These are phyloP conservation scores for Chalara sp. DNA, from an alignment of 2,329 filamentous ascomycete species.

Conservation along the genomic window DNA sequence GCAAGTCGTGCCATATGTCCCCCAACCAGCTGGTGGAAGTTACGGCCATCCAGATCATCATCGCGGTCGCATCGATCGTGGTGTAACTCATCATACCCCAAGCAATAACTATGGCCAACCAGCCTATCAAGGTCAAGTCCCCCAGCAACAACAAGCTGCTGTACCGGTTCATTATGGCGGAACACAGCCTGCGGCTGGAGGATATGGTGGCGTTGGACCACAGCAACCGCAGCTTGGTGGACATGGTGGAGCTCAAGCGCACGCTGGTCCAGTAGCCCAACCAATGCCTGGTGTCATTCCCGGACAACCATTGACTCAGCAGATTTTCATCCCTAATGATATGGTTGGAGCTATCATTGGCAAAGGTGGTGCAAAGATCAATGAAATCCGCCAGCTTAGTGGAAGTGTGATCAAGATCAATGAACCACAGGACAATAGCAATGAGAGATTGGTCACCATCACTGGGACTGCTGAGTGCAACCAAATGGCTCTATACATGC, in stretches of 20 bases:
- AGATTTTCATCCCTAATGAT: constrained; percentile 98
- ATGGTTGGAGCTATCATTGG: constrained; percentile 99
- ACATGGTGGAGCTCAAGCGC: constrained; percentile 55
- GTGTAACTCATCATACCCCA: constrained; percentile 65
- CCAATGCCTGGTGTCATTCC: constrained; percentile 70
- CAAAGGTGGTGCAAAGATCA: constrained; percentile 98
- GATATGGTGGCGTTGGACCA: constrained; percentile 73
- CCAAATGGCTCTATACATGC: constrained; percentile 99
- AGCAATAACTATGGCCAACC: constrained; percentile 64
- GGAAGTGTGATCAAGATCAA: constrained; percentile 99
- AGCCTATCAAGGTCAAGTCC: constrained; percentile 44
- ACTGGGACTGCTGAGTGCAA: constrained; percentile 98
- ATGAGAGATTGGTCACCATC: constrained; percentile 94
- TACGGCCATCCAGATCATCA: constrained; percentile 87
- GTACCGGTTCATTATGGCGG: constrained; percentile 71
- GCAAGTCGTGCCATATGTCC: constrained; percentile 98
- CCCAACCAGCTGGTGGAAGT: constrained; percentile 85
- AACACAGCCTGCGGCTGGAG: constrained; percentile 52
- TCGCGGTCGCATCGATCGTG: constrained; percentile 67
- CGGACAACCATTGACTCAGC: constrained; percentile 85
- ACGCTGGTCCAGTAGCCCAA: constrained; percentile 65
- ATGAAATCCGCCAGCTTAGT: constrained; percentile 94
- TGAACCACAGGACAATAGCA: constrained; percentile 97
- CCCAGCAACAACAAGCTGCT: constrained; percentile 45
- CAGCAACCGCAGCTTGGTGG: constrained; percentile 66